Base-by-base conservation (phyloP, 2,329 filamentous ascomycete genomes). In the Exophiala lecanii-corni region DNA sequence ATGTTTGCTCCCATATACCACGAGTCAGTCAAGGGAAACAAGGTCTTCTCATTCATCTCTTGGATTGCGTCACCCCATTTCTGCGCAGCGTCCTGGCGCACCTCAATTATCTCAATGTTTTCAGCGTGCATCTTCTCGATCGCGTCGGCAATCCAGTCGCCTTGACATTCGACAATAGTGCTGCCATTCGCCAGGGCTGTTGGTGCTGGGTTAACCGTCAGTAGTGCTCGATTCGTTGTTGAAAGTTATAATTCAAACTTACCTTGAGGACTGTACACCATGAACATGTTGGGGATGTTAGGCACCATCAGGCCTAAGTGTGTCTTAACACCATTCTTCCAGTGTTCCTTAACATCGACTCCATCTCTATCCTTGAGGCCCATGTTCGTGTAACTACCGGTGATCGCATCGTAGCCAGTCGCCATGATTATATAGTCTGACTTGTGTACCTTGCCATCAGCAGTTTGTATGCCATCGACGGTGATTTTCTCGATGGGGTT, bases 1-100 rank as follows among this genome's bases (percentile, higher is more conserved):
- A 77, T 64, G 30, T 67, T 76, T 0, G 67, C 69, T 1, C 76
- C 76, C 69, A 76, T 74, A 50, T 75, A 79, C 35, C 72, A 78
- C 3, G 65, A 72, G 12, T 60, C 74, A 66, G 3, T 76, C 48
- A 79, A 81, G 58, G 65, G 59, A 5, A 79, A 63, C 0, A 75
- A 66, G 0, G 75, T 33, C n/a, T 39, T 20, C n/a, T 38, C 17
- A 21, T 39, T 33, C 2, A 34, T 26, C 4, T 39, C 35, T 10
- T 71, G 52, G 13, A 79, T 64, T 46, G 7, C 65, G 60, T 17
- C 64, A 49, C 10, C 58, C 44, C 44, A 47, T 23, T 47, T 28
- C 18, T 39, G 25, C 26, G 13, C 39, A 5, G 33, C 30, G 2
- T 15, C 17, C 3, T 7, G 9, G 5, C 30, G 7, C n/a, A 39